Base-by-base conservation (phyloP, 805 yeast species). In the Zygotorulaspora florentina region DNA sequence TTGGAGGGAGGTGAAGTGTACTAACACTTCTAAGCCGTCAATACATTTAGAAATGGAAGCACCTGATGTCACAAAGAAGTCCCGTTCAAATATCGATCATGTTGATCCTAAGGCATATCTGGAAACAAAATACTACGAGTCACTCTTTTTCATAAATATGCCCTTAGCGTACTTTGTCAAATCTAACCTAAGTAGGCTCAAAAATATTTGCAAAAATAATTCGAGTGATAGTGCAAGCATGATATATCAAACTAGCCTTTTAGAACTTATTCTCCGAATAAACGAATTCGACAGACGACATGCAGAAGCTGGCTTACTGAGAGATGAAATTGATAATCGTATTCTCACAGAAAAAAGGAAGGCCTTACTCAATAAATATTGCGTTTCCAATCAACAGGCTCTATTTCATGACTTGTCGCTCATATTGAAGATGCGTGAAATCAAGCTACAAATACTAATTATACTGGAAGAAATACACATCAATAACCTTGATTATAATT, bases 361-460 rank as follows among this genome's bases (percentile, higher is more conserved):
- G 2, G 39, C 40, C 8, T 51, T 47, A 35, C 42, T 59, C 4
- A 38, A 39, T 18, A 52, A 48, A 35, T 51, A 46, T 16, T 37
- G 35, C 17, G 45, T 31, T 12, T 42, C 18, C 27, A 40, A 39
- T 12, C 27, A 42, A 2, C 34, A 35, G 13, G 55, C 52, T 7
- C 64, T 64, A 20, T 52, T 57, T 8, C 55, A 54, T 1, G 67
- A 62, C 12, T 48, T 74, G 1, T 55, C 68, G 2, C 58, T 66
- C 31, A 69, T 72, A 31, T 63, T 79, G 47, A 80, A 79, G 50
- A 66, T 75, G 2, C 63, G 83, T 29, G 85, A 80, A 51, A 75
- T 81, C 1, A 82, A 79, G 50, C 56, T 80, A 27, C 85, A 80
- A 54, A 64, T 78, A 0, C 52, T 80, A 2, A 48, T 78, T 0